Evolutionary conservation across 1,284 basidiomycete genomes (phyloP), one percentile per base, ranked within the genome.

Genomic region (Hemileia vastatrix): DNA sequence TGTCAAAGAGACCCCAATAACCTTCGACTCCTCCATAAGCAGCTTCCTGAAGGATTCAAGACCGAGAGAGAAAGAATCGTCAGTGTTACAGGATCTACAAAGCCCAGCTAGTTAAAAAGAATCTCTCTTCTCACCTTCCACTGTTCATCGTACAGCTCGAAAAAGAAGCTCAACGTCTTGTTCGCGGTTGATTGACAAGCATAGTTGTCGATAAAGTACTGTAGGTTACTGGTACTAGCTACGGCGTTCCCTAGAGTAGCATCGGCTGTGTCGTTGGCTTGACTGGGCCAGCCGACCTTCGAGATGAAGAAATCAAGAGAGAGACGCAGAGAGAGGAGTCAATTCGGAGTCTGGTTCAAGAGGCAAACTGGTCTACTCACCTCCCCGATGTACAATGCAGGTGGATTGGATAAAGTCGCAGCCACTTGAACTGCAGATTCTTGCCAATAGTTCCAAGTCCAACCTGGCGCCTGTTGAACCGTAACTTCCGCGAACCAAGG

Each of bases 321-420:
- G 45, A 47, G 21, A 23, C 45, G 45, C 45, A 47, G 2, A 23
- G 45, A 47, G 45, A 47, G 21, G 21, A 18, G 45, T 19, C 2
- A 47, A 47, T 18, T 18, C 45, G 18, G 18, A 47, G 45, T 18
- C 45, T 3, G 45, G 45, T 23, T 47, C 45, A 27, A 27, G 27
- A 27, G 27, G 27, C 27, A 27, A 27, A 27, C 27, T 27, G 27
- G 27, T 40, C 36, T 9, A 40, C 36, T 40, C 0, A 64, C 65
- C 57, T 67, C 67, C 11, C 65, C 67, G 43, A 67, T 66, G 54
- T 67, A 67, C 6, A 64, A 60, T 3, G 52, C 44, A n/a, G 67
- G 67, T 50, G 55, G 61, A 48, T 66, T 66, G 15, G 67, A 45
- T 0, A 64, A 63, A 33, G 63, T 61, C 9, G 51, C 56, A 6